Evolutionary conservation across 257 asterid species (phyloP).

Genomic region (Paraleonurus japonicus): DNA sequence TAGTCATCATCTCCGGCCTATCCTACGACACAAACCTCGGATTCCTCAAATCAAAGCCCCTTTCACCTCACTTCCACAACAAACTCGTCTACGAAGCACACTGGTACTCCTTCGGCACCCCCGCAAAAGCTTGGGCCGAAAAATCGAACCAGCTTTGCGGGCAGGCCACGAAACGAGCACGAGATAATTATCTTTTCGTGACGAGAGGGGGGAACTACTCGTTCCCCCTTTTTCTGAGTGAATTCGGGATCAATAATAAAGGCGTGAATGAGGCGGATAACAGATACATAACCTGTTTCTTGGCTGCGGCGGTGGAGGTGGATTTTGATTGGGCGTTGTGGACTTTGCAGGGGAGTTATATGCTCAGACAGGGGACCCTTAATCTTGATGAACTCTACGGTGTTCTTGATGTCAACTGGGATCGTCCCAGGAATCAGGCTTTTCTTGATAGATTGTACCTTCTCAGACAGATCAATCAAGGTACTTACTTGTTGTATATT

Average conservation of each 20-base stretch:
- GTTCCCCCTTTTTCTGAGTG: constrained; percentile 60
- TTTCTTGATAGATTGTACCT: constrained; percentile 42
- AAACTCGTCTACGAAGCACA: constrained; percentile 73
- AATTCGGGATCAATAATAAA: constrained; percentile 55
- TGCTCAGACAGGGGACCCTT: constrained; percentile 35
- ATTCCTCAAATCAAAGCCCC: constrained; percentile 35
- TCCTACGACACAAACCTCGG: constrained; percentile 37
- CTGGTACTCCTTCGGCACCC: constrained; percentile 47
- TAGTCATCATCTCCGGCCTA: constrained; percentile 69
- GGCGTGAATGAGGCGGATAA: constrained; percentile 49
- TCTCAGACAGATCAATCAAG: constrained; percentile 51
- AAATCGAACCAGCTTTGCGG: constrained; percentile 38
- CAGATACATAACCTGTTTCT: constrained; percentile 49
- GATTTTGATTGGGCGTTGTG: constrained; percentile 81
- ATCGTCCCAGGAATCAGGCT: constrained; percentile 34
- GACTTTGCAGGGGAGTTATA: constrained; percentile 73
- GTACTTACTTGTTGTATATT: constrained; percentile 23
- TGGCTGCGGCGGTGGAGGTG: constrained; percentile 45
- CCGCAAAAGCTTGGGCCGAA: constrained; percentile 27
- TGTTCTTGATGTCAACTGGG: constrained; percentile 49
- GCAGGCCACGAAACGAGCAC: not conserved
- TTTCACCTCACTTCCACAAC: constrained; percentile 28
- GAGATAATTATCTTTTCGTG: constrained; percentile 37
- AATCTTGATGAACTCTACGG: constrained; percentile 51
- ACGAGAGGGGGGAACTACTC: constrained; percentile 18